Conservation (phyloP, 73 alveolate genomes). For the Tetrahymena malaccensis region DNA sequence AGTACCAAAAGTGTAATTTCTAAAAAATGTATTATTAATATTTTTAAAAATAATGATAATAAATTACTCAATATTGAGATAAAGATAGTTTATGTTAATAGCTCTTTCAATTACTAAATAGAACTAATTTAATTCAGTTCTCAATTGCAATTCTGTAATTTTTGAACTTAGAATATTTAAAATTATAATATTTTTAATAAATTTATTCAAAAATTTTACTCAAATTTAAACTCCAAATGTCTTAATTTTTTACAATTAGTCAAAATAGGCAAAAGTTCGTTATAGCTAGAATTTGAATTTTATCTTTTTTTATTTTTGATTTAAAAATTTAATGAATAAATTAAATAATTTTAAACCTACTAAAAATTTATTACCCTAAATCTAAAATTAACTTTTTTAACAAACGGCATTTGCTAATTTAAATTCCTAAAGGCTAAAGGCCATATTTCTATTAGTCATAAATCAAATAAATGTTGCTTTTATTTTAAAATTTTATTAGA, state of each 20-base stretch:
- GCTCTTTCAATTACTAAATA: not conserved
- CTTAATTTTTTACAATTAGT: not conserved
- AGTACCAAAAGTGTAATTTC: not conserved
- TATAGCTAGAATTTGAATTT: not conserved
- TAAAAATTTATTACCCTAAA: not conserved
- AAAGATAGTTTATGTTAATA: not conserved
- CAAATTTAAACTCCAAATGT: not conserved
- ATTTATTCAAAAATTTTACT: not conserved
- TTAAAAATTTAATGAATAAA: too few relatives aligned
- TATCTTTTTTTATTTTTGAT: not conserved
- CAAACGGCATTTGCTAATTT: not conserved
- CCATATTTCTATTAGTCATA: not conserved
- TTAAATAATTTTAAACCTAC: too few relatives aligned
- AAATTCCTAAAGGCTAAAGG: not conserved
- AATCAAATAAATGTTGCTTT: not conserved
- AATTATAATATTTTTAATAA: too few relatives aligned
- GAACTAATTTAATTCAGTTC: not conserved
- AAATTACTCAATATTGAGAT: not conserved
- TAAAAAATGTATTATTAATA: too few relatives aligned
- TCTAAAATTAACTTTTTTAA: not conserved
- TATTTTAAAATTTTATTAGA: not conserved
- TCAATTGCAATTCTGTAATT: not conserved
- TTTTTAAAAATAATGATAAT: too few relatives aligned
- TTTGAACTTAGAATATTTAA: not conserved
- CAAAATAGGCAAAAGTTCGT: not conserved